A percentile compares a stretch with the other conserved stretches of the same genome.
These are phyloP conservation scores for Nasturtium officinale DNA, from an alignment of 345 rosid species.

Conservation along the genomic window DNA sequence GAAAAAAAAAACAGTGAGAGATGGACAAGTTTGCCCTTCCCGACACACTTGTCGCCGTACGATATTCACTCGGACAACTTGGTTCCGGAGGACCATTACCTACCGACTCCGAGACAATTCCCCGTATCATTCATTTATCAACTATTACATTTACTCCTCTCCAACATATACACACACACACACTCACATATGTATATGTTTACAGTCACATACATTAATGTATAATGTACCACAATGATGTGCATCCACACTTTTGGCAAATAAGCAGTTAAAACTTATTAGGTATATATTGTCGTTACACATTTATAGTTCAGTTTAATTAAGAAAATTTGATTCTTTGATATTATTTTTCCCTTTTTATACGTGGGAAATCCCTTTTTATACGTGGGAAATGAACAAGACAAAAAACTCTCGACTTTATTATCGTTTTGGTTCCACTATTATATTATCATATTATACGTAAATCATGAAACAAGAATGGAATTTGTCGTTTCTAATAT, in stretches of 20 bases:
- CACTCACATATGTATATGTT: neutral
- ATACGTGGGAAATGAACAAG: conserved; percentile 21
- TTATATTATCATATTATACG: neutral
- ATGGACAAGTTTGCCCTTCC: conserved; percentile 22
- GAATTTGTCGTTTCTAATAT: conserved; percentile 33
- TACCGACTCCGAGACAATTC: conserved; percentile 38
- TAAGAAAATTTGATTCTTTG: neutral
- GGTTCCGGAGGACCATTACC: conserved; percentile 36
- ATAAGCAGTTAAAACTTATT: neutral
- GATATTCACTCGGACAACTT: conserved; percentile 36
- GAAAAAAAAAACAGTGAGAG: neutral
- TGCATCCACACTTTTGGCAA: conserved; percentile 32
- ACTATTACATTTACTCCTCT: neutral
- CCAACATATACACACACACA: neutral
- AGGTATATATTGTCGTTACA: neutral
- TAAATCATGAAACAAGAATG: conserved; percentile 24
- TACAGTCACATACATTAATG: neutral
- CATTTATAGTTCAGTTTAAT: neutral
- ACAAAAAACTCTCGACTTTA: conserved; percentile 5
- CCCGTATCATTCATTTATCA: conserved; percentile 9
- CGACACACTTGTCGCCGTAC: conserved; percentile 38
- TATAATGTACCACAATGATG: neutral
- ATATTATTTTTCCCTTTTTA: neutral
- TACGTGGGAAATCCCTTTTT: conserved; percentile 1
- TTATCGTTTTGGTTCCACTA: neutral